phyloP scores from a whole-genome alignment of 2,329 filamentous ascomycete species.

The Lasiodiplodia theobromae region DNA sequence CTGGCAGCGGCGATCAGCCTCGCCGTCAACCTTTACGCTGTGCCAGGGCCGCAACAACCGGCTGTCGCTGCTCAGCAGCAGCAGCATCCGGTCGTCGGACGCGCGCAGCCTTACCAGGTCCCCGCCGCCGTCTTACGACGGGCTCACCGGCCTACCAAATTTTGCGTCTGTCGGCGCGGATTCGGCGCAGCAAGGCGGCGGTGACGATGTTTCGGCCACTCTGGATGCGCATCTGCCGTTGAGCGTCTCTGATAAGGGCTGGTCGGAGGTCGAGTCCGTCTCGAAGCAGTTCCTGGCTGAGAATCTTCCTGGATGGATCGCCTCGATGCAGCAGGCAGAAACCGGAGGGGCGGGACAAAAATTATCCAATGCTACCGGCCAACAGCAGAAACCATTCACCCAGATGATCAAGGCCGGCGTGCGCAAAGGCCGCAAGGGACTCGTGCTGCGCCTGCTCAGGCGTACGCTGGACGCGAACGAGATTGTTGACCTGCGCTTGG shows the following conservation, averaged over 20 bases:
- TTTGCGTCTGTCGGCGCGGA: background rate
- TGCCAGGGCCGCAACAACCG: slow-evolving; percentile 22
- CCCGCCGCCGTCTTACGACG: slow-evolving; percentile 19
- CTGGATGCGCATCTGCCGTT: slow-evolving; percentile 9
- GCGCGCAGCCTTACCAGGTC: background rate
- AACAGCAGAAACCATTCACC: slow-evolving; percentile 38
- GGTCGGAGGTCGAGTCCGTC: slow-evolving; percentile 17
- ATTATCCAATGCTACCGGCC: slow-evolving; percentile 11
- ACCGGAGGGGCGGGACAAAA: background rate
- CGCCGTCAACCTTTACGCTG: slow-evolving; percentile 16
- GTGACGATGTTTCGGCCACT: background rate
- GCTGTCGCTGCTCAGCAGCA: slow-evolving; percentile 12
- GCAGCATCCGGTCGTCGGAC: background rate
- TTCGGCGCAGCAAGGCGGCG: background rate
- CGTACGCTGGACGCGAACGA: slow-evolving; percentile 33
- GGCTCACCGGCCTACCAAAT: background rate
- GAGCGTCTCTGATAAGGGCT: slow-evolving; percentile 16
- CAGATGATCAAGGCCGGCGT: slow-evolving; percentile 42
- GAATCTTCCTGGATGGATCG: slow-evolving; percentile 14
- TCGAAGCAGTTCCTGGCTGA: slow-evolving; percentile 20
- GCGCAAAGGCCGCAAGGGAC: slow-evolving; percentile 44
- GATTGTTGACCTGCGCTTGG: slow-evolving; percentile 15
- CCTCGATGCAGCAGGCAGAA: slow-evolving; percentile 10
- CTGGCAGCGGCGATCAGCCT: slow-evolving; percentile 7
- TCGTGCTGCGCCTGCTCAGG: slow-evolving; percentile 42